Base-by-base conservation (phyloP, 306 rosid species). In the Cajanus cajan region DNA sequence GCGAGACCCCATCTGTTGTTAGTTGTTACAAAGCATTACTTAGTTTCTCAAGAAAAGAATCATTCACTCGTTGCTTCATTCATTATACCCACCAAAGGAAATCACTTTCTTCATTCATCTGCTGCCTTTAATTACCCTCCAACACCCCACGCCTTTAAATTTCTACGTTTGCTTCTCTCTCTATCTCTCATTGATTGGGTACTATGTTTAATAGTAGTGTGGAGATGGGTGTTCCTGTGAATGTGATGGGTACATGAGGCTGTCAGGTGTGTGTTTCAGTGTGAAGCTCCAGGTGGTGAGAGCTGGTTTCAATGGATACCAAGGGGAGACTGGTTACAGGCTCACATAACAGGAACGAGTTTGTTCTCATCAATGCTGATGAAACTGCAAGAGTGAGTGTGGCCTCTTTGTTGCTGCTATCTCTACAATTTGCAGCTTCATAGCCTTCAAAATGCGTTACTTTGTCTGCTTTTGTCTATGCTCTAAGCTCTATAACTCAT, bases 311-410 rank as follows among this genome's bases (percentile, higher is more conserved):
- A 1, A 92, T 92, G 94, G 90, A 86, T 50, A 88, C 93, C 68
- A 87, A 87, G 58, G 93, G 97, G 34, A 67, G 90, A 69, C 83
- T 92, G 7, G 47, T 92, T 84, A 93, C 97, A 0, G 94, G 97
- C 12, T 92, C 97, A 54, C 97, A 90, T 77, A 90, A 90, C 81
- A 87, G 94, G 83, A 90, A 92, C 66, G 97, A 90, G 82, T 92
- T 92, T 78, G 87, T 92, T 78, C 89, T 90, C 39, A 90, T 92
- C 94, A 87, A 90, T 85, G 97, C 94, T 4, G 97, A 90, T 82
- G 94, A 90, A 61, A 85, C 84, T 88, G 80, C 94, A 52, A 78
- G 94, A 73, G 97, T 90, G 72, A 85, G 91, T 85, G 87, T 85
- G 28, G 11, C 5, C 39, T 18, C 36, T 71, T 55, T 61, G 21